Conservation (phyloP, 2,329 filamentous ascomycete species). For the Curvularia sp. region DNA sequence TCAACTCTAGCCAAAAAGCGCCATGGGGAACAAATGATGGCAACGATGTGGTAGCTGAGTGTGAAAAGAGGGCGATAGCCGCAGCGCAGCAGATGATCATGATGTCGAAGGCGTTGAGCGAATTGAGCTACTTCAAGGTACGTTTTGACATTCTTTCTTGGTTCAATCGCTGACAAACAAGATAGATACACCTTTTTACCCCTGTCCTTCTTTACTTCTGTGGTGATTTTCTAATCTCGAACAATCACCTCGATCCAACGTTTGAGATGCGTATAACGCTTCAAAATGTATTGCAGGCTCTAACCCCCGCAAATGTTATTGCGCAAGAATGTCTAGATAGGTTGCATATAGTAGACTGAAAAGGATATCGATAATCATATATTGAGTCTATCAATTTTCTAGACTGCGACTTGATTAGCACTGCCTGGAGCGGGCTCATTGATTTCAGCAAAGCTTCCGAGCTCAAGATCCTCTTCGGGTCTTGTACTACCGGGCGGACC, state of each 20-base stretch:
- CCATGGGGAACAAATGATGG: not conserved
- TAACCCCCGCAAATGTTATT: not conserved
- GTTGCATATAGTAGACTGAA: constrained; percentile 1
- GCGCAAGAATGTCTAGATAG: constrained; percentile 3
- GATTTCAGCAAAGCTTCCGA: not conserved
- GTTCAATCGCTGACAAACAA: not conserved
- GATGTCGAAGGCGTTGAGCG: not conserved
- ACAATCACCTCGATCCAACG: not conserved
- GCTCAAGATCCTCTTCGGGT: not conserved
- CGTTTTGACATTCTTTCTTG: too few relatives aligned
- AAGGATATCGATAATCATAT: not conserved
- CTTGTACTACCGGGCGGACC: not conserved
- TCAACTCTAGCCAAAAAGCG: not conserved
- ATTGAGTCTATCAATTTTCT: not conserved
- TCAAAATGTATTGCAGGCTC: not conserved
- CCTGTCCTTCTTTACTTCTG: constrained; percentile 1
- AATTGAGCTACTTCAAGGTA: constrained; percentile 5
- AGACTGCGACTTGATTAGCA: not conserved
- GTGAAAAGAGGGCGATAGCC: not conserved
- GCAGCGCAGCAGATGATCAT: not conserved
- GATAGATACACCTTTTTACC: not conserved
- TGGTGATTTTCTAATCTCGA: constrained; percentile 1
- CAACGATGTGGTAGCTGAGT: not conserved
- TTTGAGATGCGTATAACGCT: constrained; percentile 1
- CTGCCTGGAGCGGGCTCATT: not conserved